A percentile compares a stretch with the other conserved stretches of the same genome.
phyloP scores from a whole-genome alignment of 331 rosid species.

The Spiraea crenata region DNA sequence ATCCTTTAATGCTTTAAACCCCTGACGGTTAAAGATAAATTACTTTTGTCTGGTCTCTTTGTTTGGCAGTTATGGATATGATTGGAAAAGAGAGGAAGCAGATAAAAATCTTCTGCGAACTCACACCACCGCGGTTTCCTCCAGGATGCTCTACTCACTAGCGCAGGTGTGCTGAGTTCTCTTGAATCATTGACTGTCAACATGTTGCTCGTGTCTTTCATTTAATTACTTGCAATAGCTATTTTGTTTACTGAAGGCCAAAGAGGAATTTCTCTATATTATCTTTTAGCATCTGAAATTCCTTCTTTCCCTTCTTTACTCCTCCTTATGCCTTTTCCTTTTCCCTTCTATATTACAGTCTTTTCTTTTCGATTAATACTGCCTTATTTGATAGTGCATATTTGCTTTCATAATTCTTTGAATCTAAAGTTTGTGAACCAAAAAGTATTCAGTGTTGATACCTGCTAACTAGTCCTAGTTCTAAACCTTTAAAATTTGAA shows the following conservation, averaged over 20 bases:
- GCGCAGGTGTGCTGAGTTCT: slow-evolving; percentile 58
- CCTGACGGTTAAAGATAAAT: neutral
- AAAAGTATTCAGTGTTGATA: neutral
- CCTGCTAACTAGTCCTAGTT: neutral
- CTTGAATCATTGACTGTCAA: neutral
- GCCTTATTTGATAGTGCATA: neutral
- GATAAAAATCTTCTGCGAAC: slow-evolving; percentile 87
- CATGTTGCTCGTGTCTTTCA: neutral
- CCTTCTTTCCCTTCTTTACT: neutral
- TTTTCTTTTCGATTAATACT: neutral
- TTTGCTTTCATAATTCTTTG: no score
- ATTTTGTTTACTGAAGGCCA: neutral
- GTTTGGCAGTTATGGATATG: slow-evolving; percentile 63
- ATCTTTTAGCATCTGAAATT: neutral
- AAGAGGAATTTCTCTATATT: neutral
- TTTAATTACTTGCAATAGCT: neutral
- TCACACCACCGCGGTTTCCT: slow-evolving; percentile 93
- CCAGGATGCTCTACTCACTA: slow-evolving; percentile 79
- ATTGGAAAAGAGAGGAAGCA: slow-evolving; percentile 94
- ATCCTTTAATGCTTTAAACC: neutral
- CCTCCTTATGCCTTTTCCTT: neutral
- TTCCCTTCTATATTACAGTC: neutral
- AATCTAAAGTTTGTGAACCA: neutral
- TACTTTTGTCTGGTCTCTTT: slow-evolving; percentile 12
- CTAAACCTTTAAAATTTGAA: neutral